Evolutionary conservation across 139 green algal genomes (phyloP).

Genomic region (Tetratostichococcus sp.): DNA sequence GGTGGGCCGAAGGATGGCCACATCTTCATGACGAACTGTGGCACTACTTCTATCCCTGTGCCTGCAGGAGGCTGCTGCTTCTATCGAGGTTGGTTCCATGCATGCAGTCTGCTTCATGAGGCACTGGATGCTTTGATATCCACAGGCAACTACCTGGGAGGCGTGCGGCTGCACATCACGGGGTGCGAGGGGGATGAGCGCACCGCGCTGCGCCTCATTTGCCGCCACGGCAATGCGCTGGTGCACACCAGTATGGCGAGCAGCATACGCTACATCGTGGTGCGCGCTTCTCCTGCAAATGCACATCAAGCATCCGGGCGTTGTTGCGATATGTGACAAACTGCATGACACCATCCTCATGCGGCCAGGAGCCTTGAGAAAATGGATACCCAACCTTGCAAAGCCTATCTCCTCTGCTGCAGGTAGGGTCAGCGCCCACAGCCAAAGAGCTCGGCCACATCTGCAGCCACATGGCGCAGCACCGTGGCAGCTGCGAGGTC

Average conservation of each 20-base stretch:
- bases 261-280: neutral
- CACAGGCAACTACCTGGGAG: neutral
- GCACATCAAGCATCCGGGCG: too few relatives aligned
- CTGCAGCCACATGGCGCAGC: neutral
- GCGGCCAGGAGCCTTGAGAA: too few relatives aligned
- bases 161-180: neutral
- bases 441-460: neutral
- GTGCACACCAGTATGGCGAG: neutral
- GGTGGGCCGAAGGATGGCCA: neutral
- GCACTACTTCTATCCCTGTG: too few relatives aligned
- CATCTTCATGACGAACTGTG: too few relatives aligned
- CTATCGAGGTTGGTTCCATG: too few relatives aligned
- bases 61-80: too few relatives aligned
- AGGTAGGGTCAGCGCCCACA: neutral
- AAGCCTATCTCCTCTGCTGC: too few relatives aligned
- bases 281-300: neutral
- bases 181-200: neutral
- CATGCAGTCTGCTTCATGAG: too few relatives aligned
- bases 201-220: neutral
- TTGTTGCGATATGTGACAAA: too few relatives aligned
- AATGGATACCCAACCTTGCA: too few relatives aligned
- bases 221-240: neutral
- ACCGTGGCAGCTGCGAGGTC: neutral
- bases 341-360: too few relatives aligned
- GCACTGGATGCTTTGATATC: too few relatives aligned